Conservation (phyloP, 2,329 filamentous ascomycete genomes). For the Colletotrichum magnum region DNA sequence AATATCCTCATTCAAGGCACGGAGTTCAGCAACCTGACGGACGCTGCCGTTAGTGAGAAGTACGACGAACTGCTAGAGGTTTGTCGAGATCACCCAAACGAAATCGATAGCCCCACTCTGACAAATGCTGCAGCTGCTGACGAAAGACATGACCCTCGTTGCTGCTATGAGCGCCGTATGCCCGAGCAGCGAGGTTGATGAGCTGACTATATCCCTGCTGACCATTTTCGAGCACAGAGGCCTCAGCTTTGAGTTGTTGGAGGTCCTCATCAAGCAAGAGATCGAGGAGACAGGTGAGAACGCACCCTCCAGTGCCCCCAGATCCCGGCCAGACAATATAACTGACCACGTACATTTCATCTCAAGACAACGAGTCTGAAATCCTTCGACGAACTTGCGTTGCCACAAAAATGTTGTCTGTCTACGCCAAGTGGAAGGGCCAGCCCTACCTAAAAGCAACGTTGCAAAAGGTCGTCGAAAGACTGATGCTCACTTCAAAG, state of each 20-base stretch:
- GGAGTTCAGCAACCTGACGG: constrained; percentile 78
- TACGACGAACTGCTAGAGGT: constrained; percentile 76
- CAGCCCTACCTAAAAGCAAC: constrained; percentile 73
- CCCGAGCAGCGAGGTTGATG: constrained; percentile 77
- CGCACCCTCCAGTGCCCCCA: not conserved
- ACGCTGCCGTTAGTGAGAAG: constrained; percentile 77
- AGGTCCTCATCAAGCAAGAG: constrained; percentile 77
- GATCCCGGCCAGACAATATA: no score
- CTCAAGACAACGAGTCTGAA: constrained; percentile 75
- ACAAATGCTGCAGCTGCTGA: constrained; percentile 63
- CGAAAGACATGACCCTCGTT: constrained; percentile 73
- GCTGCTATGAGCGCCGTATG: constrained; percentile 76
- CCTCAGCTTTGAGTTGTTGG: constrained; percentile 73
- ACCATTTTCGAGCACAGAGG: constrained; percentile 80
- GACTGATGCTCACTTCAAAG: constrained; percentile 76
- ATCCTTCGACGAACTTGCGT: constrained; percentile 78
- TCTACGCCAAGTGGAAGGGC: constrained; percentile 81
- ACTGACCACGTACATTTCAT: constrained; percentile 14
- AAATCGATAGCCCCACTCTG: constrained; percentile 32
- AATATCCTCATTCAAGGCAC: constrained; percentile 81
- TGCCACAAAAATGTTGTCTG: constrained; percentile 79
- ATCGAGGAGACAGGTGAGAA: constrained; percentile 73
- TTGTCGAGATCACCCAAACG: constrained; percentile 41
- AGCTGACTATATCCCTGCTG: constrained; percentile 76
- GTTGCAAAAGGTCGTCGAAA: constrained; percentile 76